These are phyloP conservation scores for Chaetothyriales sp. DNA, from an alignment of 2,329 filamentous ascomycete genomes.

Conservation along the genomic window DNA sequence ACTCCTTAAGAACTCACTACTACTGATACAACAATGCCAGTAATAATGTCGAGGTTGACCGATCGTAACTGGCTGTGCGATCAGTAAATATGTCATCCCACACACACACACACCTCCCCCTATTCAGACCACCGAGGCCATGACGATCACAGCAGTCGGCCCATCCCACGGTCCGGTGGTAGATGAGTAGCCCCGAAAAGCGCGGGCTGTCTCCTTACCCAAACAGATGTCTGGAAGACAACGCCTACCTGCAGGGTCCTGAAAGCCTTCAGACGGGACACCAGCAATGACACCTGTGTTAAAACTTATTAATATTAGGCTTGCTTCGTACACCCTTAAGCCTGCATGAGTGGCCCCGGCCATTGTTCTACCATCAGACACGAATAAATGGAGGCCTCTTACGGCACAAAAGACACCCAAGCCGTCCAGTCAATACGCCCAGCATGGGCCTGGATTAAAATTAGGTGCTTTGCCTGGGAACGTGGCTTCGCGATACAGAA, in stretches of 20 bases:
- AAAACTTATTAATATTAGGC: no score
- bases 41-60: background rate
- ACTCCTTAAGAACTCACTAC: no score
- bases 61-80: background rate
- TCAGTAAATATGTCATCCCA: background rate
- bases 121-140: background rate
- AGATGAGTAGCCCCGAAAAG: background rate
- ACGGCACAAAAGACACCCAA: no score
- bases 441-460: no score
- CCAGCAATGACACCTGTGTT: no score
- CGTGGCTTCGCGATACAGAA: no score
- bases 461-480: no score
- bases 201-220: background rate
- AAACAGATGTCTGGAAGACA: background rate
- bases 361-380: no score
- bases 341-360: background rate
- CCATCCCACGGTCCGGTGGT: background rate
- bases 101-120: background rate
- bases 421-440: no score
- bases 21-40: no score
- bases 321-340: background rate
- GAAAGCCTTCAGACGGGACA: background rate
- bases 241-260: background rate
- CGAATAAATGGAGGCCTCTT: background rate
- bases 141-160: background rate